These are phyloP conservation scores for Testicularia cyperi DNA, from an alignment of 1,284 basidiomycete species.

Conservation along the genomic window DNA sequence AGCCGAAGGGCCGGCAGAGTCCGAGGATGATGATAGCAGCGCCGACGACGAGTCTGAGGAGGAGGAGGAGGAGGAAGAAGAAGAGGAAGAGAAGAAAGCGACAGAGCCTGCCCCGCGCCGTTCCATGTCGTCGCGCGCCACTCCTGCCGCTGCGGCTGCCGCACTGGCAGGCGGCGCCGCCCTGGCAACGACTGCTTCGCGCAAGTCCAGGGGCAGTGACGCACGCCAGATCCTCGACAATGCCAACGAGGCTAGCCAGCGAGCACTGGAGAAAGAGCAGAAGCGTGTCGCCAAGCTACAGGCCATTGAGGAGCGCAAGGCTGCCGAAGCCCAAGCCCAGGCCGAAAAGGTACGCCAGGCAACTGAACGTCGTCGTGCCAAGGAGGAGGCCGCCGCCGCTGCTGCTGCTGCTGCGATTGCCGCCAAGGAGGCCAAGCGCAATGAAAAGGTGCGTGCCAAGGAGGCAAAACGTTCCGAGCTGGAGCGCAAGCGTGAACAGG, in stretches of 20 bases:
- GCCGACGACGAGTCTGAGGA: slow-evolving; percentile 1
- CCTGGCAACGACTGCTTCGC: background rate
- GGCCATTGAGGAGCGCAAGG: slow-evolving; percentile 20
- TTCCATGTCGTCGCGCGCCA: slow-evolving; percentile 1
- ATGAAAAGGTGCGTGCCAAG: slow-evolving; percentile 20
- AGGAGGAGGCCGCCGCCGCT: slow-evolving; percentile 32
- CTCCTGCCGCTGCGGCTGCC: slow-evolving; percentile 12
- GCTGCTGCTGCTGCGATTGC: slow-evolving; percentile 34
- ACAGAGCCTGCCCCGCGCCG: background rate
- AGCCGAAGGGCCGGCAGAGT: no score
- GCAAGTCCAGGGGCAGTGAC: no score
- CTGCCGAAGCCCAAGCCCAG: slow-evolving; percentile 13
- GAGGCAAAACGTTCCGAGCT: slow-evolving; percentile 23
- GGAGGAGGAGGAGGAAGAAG: slow-evolving; percentile 6
- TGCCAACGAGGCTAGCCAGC: background rate
- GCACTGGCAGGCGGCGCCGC: slow-evolving; percentile 1
- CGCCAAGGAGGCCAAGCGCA: slow-evolving; percentile 35
- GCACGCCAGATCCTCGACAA: background rate
- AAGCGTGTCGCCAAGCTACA: background rate
- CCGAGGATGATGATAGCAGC: no score
- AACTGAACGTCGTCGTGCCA: slow-evolving; percentile 24
- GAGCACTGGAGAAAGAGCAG: background rate
- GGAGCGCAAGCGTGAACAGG: slow-evolving; percentile 24
- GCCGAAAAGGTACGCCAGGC: slow-evolving; percentile 21
- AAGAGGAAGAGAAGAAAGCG: slow-evolving; percentile 2